These are phyloP conservation scores for Pouteria glomerata DNA, from an alignment of 148 eudicot genomes.

Conservation along the genomic window DNA sequence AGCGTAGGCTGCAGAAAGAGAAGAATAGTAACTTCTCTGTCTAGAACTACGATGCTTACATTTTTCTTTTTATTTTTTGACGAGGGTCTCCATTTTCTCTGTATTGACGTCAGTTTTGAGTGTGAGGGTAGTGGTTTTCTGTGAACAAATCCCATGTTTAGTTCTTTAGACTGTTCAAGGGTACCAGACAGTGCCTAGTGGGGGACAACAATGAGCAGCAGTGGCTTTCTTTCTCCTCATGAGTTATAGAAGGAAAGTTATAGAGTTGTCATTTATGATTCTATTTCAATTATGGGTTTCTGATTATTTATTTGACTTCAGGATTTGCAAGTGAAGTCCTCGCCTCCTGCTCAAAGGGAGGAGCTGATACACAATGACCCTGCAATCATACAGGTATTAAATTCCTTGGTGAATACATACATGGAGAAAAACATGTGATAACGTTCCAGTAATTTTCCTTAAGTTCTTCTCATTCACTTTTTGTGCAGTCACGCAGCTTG, in stretches of 20 bases:
- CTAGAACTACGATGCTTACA: not conserved
- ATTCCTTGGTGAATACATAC: not conserved
- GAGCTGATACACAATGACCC: slow-evolving; percentile 30
- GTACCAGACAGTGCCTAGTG: too few species aligned
- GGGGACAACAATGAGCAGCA: not conserved
- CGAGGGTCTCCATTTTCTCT: not conserved
- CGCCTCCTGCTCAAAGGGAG: slow-evolving; percentile 24
- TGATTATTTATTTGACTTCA: slow-evolving; percentile 11
- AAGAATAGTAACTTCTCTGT: not conserved
- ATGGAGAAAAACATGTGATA: not conserved
- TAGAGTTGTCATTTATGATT: not conserved
- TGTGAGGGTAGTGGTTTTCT: too few species aligned
- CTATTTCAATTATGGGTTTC: not conserved
- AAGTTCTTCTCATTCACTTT: slow-evolving; percentile 4
- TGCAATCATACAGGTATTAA: slow-evolving; percentile 39
- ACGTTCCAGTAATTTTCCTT: not conserved
- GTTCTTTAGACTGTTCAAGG: too few species aligned
- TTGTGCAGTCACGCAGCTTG: slow-evolving; percentile 19
- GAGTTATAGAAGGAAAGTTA: too few species aligned
- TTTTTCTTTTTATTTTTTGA: too few species aligned
- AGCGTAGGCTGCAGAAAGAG: not conserved
- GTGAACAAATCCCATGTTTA: too few species aligned
- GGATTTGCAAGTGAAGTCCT: slow-evolving; percentile 42
- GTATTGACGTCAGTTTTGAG: too few species aligned
- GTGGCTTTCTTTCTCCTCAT: not conserved